Evolutionary conservation across 129 eudicot genomes (phyloP).

Genomic region (Chrysanthemum seticuspe): DNA sequence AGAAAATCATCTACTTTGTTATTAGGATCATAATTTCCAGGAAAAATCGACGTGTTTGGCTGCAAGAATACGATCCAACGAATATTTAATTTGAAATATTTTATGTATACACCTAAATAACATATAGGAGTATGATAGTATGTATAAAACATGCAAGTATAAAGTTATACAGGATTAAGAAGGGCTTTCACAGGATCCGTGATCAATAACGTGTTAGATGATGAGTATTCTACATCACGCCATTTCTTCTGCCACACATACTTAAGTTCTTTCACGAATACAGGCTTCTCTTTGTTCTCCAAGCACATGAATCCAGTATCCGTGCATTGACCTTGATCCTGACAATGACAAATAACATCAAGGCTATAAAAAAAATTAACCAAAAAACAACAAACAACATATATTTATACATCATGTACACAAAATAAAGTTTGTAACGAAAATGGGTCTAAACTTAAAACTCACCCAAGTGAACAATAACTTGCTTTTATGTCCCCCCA

Average conservation of each 20-base stretch:
- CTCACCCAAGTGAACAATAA: conserved; percentile 69
- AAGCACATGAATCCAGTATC: conserved; percentile 42
- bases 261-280: conserved; percentile 56
- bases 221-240: conserved; percentile 31
- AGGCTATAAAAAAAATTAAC: not conserved
- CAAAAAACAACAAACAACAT: not conserved
- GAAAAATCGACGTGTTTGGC: conserved; percentile 58
- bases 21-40: conserved; percentile 27
- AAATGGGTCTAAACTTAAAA: not conserved
- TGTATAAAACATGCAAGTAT: not conserved
- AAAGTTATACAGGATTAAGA: conserved; percentile 59
- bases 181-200: conserved; percentile 47
- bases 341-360: not conserved
- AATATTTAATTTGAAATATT: not conserved
- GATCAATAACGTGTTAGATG: conserved; percentile 46
- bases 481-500: conserved; percentile 41
- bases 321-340: conserved; percentile 59
- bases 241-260: conserved; percentile 38
- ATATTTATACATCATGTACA: not conserved
- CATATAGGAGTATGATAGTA: too few species aligned
- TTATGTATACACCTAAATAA: not conserved
- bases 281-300: conserved; percentile 46
- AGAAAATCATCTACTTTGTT: conserved; percentile 32
- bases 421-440: too few species aligned
- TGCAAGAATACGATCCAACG: conserved; percentile 30